Evolutionary conservation across 345 rosid genomes (phyloP).

Genomic region (Lepidium sativum): DNA sequence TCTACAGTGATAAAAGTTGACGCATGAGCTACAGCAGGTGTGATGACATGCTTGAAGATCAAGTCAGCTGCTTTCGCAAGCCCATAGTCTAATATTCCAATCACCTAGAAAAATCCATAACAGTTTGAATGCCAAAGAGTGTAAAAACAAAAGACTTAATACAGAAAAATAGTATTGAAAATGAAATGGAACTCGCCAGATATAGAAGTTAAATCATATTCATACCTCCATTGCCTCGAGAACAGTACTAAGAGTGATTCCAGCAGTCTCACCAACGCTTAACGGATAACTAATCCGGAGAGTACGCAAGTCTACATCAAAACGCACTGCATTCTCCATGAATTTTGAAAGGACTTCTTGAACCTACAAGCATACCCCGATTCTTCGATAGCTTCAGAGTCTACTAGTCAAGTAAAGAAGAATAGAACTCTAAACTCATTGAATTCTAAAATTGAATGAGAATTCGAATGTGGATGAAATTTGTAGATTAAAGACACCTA

Average conservation of each 20-base stretch:
- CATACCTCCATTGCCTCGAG: conserved; percentile 88
- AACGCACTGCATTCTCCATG: conserved; percentile 64
- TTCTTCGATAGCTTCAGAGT: too few relatives aligned
- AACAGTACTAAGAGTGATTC: conserved; percentile 49
- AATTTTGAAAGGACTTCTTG: conserved; percentile 72
- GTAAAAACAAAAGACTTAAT: background rate
- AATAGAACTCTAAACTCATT: background rate
- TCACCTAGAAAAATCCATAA: conserved; percentile 43
- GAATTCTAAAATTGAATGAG: too few relatives aligned
- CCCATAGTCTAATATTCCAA: conserved; percentile 80
- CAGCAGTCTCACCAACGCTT: conserved; percentile 38
- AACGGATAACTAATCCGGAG: conserved; percentile 47
- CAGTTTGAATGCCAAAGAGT: background rate
- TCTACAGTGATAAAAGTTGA: conserved; percentile 46
- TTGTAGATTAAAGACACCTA: background rate
- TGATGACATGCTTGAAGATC: conserved; percentile 71
- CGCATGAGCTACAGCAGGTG: conserved; percentile 57
- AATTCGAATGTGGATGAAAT: background rate
- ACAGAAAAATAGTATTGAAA: background rate
- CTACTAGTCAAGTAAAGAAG: too few relatives aligned
- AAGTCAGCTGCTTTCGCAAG: conserved; percentile 83
- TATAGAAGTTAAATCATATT: background rate
- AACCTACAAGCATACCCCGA: conserved; percentile 68
- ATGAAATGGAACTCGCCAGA: background rate
- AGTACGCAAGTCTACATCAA: conserved; percentile 43